These are phyloP conservation scores for Venturia nashicola DNA, from an alignment of 2,329 filamentous ascomycete species.

Conservation along the genomic window DNA sequence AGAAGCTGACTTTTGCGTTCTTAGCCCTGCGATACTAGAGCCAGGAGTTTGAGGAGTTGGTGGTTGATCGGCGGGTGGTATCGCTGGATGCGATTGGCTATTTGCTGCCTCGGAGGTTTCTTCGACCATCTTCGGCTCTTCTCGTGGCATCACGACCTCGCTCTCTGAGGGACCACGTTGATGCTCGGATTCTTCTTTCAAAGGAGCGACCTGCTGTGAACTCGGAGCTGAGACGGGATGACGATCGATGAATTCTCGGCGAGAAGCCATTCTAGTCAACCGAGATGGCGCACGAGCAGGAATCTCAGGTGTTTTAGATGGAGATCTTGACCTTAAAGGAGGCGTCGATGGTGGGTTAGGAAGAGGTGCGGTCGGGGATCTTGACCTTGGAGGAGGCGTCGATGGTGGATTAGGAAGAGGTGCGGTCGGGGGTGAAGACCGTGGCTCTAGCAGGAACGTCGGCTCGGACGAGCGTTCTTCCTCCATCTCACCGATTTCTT, in stretches of 20 bases:
- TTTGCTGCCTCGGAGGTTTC: neutral
- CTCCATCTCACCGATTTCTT: neutral
- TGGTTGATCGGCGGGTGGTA: neutral
- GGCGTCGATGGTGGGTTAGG: constrained; percentile 3
- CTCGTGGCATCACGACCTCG: neutral
- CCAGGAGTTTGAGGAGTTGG: neutral
- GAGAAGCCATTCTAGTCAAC: neutral
- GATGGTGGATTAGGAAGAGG: constrained; percentile 4
- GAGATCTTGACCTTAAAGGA: constrained; percentile 4
- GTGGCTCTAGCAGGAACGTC: neutral
- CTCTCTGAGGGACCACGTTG: neutral
- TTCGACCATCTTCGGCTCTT: neutral
- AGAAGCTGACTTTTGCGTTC: constrained; percentile 8
- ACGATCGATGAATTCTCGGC: neutral
- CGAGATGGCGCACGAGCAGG: neutral
- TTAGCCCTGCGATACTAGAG: neutral
- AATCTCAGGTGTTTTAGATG: neutral
- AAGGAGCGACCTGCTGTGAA: neutral
- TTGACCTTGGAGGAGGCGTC: constrained; percentile 3
- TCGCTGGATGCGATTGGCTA: neutral
- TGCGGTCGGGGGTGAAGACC: neutral
- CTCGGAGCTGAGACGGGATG: neutral
- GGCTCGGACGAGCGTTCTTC: neutral
- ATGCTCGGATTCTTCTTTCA: neutral
- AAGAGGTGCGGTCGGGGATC: constrained; percentile 4